A percentile compares a stretch with the other conserved stretches of the same genome.
phyloP scores from a whole-genome alignment of 345 rosid species.

The Aquilaria sinensis region DNA sequence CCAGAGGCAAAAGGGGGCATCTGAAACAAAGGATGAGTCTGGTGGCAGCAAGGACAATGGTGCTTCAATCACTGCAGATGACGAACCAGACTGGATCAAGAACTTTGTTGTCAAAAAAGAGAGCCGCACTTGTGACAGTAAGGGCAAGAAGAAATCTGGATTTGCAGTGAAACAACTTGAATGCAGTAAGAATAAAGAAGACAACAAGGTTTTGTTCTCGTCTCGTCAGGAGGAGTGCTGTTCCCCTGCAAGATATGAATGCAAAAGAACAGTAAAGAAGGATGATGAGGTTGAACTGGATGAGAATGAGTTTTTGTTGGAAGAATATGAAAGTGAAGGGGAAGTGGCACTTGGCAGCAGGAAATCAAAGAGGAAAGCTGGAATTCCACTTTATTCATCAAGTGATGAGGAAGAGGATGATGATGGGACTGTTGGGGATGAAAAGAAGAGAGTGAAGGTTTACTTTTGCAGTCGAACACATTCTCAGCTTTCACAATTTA shows the following conservation, averaged over 20 bases:
- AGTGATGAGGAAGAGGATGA: constrained; percentile 49
- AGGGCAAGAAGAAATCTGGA: constrained; percentile 24
- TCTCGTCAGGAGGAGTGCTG: constrained; percentile 20
- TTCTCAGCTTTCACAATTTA: constrained; percentile 88
- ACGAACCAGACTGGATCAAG: constrained; percentile 88
- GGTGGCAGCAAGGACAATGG: constrained; percentile 11
- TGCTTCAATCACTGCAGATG: constrained; percentile 28
- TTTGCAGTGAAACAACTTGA: constrained; percentile 19
- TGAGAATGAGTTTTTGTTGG: constrained; percentile 70
- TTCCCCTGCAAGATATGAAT: constrained; percentile 12
- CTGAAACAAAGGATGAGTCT: constrained; percentile 15
- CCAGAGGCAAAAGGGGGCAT: constrained; percentile 36
- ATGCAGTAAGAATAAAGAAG: constrained; percentile 22
- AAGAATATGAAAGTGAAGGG: constrained; percentile 79
- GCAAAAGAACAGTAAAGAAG: constrained; percentile 16
- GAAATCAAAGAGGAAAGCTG: constrained; percentile 48
- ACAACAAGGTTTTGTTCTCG: constrained; percentile 12
- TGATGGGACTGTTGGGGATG: constrained; percentile 26
- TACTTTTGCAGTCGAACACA: constrained; percentile 92
- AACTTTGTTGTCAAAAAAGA: constrained; percentile 38
- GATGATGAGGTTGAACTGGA: constrained; percentile 27
- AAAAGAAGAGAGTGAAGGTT: constrained; percentile 40
- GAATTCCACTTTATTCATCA: constrained; percentile 37
- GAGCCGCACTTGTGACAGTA: constrained; percentile 18
- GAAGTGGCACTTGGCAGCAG: constrained; percentile 31